Percentiles rank a stretch among this genome's conserved stretches.
phyloP scores from a whole-genome alignment of 2,329 filamentous ascomycete genomes.

The Diaporthe caulivora region DNA sequence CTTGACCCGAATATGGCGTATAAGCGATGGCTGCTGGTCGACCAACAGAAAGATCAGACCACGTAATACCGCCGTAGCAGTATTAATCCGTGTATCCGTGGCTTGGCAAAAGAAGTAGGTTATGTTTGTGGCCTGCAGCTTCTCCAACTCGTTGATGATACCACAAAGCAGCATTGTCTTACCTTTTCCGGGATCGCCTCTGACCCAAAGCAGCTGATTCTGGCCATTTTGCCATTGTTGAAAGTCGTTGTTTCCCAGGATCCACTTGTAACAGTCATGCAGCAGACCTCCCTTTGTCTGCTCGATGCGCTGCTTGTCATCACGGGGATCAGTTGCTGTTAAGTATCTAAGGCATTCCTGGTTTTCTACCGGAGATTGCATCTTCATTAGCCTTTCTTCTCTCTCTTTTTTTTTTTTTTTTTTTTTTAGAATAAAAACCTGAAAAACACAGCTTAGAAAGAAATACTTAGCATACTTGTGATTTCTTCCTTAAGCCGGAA shows the following conservation, averaged over 20 bases:
- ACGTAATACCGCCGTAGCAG: conserved; percentile 54
- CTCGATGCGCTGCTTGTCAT: conserved; percentile 43
- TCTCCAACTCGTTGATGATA: conserved; percentile 45
- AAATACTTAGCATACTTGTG: conserved; percentile 44
- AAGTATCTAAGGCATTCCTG: conserved; percentile 33
- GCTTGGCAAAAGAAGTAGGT: conserved; percentile 59
- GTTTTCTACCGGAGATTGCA: background rate
- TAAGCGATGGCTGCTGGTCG: conserved; percentile 48
- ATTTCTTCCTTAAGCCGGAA: no score
- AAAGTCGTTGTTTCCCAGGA: conserved; percentile 47
- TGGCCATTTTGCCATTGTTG: conserved; percentile 44
- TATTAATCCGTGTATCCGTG: conserved; percentile 52
- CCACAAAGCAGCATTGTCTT: conserved; percentile 52
- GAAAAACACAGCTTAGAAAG: conserved; percentile 38
- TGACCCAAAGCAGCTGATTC: no score
- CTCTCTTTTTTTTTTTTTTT: background rate
- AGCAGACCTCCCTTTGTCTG: no score
- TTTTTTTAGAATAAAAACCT: no score
- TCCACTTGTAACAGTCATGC: conserved; percentile 49
- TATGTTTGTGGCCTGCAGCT: conserved; percentile 6
- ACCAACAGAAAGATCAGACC: no score
- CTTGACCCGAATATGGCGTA: conserved; percentile 49
- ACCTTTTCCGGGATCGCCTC: no score
- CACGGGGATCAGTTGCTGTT: conserved; percentile 39
- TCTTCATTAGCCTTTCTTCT: background rate